Percentiles rank a stretch among this genome's conserved stretches.
Conservation (phyloP, 179 eudicot genomes). For the Patellifolia procumbens region DNA sequence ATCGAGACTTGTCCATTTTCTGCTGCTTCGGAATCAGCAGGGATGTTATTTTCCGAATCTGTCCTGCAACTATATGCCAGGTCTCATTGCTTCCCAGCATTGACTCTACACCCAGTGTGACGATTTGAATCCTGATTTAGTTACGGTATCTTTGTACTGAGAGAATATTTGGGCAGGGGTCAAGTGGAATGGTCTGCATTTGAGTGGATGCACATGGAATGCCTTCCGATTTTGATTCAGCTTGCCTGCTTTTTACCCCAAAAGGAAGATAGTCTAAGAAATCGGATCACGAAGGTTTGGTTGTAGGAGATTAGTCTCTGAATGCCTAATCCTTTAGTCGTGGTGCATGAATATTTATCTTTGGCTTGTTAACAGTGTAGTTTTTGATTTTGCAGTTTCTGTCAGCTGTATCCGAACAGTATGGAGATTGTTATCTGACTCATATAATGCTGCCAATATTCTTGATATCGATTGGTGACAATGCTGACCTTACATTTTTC, state of each 20-base stretch:
- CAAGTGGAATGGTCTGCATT: slow-evolving; percentile 86
- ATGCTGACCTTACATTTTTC: slow-evolving; percentile 64
- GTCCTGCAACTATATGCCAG: slow-evolving; percentile 77
- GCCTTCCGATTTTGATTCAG: slow-evolving; percentile 79
- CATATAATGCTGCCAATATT: slow-evolving; percentile 85
- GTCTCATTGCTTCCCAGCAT: slow-evolving; percentile 37
- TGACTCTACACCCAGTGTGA: slow-evolving; percentile 6
- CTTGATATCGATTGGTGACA: slow-evolving; percentile 78
- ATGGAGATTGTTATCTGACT: slow-evolving; percentile 79
- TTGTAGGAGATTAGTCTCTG: slow-evolving; percentile 1
- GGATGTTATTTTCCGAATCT: slow-evolving; percentile 53
- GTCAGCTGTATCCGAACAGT: slow-evolving; percentile 65
- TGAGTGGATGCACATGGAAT: slow-evolving; percentile 94
- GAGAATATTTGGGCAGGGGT: slow-evolving; percentile 58
- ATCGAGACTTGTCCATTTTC: slow-evolving; percentile 85
- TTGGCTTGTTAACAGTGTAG: slow-evolving; percentile 4
- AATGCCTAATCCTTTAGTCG: slow-evolving; percentile 10
- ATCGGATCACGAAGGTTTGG: slow-evolving; percentile 67
- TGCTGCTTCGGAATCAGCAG: slow-evolving; percentile 54
- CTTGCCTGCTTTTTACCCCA: slow-evolving; percentile 79
- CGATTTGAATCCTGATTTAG: not conserved
- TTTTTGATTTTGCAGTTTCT: slow-evolving; percentile 62
- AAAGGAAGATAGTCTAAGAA: slow-evolving; percentile 85
- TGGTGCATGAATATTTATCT: not conserved
- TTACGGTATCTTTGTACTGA: slow-evolving; percentile 23